phyloP scores from a whole-genome alignment of 257 asterid genomes.

The Prunella vulgaris region DNA sequence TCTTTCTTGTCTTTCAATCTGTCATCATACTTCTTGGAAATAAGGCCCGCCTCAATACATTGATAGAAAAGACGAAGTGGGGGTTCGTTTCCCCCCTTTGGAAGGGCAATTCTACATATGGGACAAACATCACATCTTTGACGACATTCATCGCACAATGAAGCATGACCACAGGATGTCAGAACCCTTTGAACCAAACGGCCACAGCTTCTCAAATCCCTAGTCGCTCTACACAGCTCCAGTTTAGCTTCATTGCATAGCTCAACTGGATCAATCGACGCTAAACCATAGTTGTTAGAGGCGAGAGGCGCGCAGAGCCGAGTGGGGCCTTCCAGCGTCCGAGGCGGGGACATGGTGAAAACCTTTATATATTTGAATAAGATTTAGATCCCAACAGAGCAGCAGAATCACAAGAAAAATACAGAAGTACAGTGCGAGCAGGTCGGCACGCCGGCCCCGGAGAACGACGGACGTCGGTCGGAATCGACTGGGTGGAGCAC shows the following conservation, averaged over 20 bases:
- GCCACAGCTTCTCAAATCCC: constrained; percentile 94
- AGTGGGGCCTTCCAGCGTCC: background rate
- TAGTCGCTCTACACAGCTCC: constrained; percentile 88
- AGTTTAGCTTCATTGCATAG: constrained; percentile 91
- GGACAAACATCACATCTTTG: constrained; percentile 94
- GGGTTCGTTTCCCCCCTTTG: constrained; percentile 49
- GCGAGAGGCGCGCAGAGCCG: background rate
- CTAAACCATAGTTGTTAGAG: constrained; percentile 30
- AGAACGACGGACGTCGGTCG: background rate
- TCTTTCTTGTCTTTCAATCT: constrained; percentile 63
- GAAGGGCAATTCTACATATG: constrained; percentile 65
- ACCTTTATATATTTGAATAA: background rate
- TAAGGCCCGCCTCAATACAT: constrained; percentile 84
- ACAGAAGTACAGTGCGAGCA: background rate
- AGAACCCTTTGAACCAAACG: constrained; percentile 70
- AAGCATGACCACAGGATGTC: constrained; percentile 78
- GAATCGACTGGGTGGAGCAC: background rate
- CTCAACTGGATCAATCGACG: constrained; percentile 78
- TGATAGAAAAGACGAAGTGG: constrained; percentile 84
- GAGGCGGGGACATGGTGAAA: background rate
- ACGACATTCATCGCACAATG: constrained; percentile 91
- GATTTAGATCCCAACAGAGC: background rate
- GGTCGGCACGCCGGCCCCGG: background rate
- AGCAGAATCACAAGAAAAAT: background rate
- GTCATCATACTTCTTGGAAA: constrained; percentile 76